Evolutionary conservation across 306 rosid genomes (phyloP), one percentile per base, ranked within the genome.

Genomic region (Vicia faba): DNA sequence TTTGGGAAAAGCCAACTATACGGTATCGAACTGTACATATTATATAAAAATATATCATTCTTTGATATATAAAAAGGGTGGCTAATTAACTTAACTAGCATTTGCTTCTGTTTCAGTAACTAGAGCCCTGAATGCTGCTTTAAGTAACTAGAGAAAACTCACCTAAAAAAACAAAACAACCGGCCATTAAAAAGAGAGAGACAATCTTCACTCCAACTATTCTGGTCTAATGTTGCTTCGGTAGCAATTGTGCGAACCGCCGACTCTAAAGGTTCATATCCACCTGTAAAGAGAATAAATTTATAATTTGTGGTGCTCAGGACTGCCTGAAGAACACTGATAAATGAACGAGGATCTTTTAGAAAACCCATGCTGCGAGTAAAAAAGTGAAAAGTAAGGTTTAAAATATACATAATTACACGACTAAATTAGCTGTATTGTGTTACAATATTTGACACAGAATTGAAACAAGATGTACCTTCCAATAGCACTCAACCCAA

Each of bases 351-450:
- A 48, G 88, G 87, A 51, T 85, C 73, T 49, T 84, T 87, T 8
- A 90, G 25, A 71, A 80, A 87, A 74, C 96, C 96, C 92, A 90
- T 82, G 89, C 96, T 90, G 89, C 82, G 75, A 72, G 64, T 19
- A 38, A 51, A 41, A 55, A 61, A 67, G 72, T 59, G 39, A 72
- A 74, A 35, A 51, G 36, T 53, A 48, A 36, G 51, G 51, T 71
- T 40, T 25, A 51, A 74, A 65, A 16, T 33, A 54, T 1, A 58
- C n/a, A 58, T 13, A 48, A 41, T 31, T 61, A 38, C 50, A 71
- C 13, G 50, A 65, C 13, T n/a, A 35, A 15, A 54, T 28, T 68
- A 68, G 38, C 18, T 41, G 29, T 15, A 20, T 29, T 9, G 1
- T 5, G 68, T 46, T 46, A 23, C 15, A 16, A 60, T 57, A 55